Percentiles rank a stretch among this genome's conserved stretches.
Conservation (phyloP, 768 basidiomycete species). For the Tulasnella sp. region DNA sequence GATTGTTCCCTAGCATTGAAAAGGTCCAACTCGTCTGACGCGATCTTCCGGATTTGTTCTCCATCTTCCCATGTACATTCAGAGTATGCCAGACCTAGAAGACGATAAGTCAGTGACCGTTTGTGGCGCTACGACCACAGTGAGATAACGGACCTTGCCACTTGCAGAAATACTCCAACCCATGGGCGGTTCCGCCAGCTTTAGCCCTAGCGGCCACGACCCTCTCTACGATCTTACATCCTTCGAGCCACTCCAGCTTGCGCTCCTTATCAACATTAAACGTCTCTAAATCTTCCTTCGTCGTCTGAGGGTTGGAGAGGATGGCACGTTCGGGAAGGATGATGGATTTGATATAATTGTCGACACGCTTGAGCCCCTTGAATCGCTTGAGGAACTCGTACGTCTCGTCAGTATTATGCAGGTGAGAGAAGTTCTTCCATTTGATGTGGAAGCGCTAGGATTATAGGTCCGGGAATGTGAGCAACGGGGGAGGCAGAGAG, state of each 20-base stretch:
- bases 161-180: slow-evolving; percentile 88
- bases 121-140: not conserved
- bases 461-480: slow-evolving; percentile 18
- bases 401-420: slow-evolving; percentile 98
- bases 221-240: slow-evolving; percentile 84
- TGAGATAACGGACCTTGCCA: slow-evolving; percentile 50
- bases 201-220: slow-evolving; percentile 52
- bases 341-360: slow-evolving; percentile 90
- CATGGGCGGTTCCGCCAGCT: slow-evolving; percentile 28
- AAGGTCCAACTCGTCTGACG: slow-evolving; percentile 10
- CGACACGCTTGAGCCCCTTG: slow-evolving; percentile 92
- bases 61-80: slow-evolving; percentile 82
- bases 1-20: slow-evolving; percentile 14
- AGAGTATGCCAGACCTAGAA: slow-evolving; percentile 21
- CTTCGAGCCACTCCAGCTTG: slow-evolving; percentile 82
- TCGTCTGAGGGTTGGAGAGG: slow-evolving; percentile 52
- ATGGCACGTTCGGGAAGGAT: slow-evolving; percentile 56
- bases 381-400: slow-evolving; percentile 93
- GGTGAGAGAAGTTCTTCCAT: slow-evolving; percentile 96
- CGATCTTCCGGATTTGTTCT: slow-evolving; percentile 16
- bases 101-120: not conserved
- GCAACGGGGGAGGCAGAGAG: slow-evolving; percentile 13
- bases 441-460: slow-evolving; percentile 93
- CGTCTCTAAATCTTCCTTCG: slow-evolving; percentile 81
- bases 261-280: slow-evolving; percentile 85